Percentiles rank a stretch among this genome's conserved stretches.
Conservation (phyloP, 2,329 filamentous ascomycete genomes). For the Trichoderma sp. region DNA sequence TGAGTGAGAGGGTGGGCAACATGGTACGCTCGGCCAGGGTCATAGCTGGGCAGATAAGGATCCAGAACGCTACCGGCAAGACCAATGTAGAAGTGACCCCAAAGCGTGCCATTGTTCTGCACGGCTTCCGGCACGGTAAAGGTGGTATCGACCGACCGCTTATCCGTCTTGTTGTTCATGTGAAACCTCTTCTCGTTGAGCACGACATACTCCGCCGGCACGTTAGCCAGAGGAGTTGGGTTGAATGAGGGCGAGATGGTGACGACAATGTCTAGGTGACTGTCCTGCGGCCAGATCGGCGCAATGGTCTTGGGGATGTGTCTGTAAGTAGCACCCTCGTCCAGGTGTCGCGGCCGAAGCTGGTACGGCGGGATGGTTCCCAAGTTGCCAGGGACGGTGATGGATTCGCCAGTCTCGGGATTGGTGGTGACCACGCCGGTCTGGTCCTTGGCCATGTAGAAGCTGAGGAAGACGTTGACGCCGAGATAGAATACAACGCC, state of each 20-base stretch:
- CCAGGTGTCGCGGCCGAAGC: conserved; percentile 57
- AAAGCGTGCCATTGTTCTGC: conserved; percentile 89
- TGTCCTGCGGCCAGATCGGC: conserved; percentile 83
- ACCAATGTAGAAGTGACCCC: conserved; percentile 89
- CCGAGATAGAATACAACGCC: conserved; percentile 56
- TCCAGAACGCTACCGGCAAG: conserved; percentile 74
- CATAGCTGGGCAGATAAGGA: conserved; percentile 68
- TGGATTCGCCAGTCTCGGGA: conserved; percentile 47
- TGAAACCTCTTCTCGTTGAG: conserved; percentile 77
- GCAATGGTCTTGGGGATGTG: conserved; percentile 67
- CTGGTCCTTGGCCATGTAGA: conserved; percentile 48
- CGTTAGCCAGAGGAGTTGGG: conserved; percentile 63
- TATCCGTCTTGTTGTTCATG: conserved; percentile 75
- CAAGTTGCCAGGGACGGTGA: conserved; percentile 53
- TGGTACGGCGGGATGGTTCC: conserved; percentile 61
- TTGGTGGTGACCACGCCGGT: conserved; percentile 48
- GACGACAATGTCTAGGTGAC: conserved; percentile 75
- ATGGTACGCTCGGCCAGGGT: conserved; percentile 72
- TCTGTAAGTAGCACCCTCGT: conserved; percentile 62
- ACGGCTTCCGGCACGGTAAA: conserved; percentile 76
- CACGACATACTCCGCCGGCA: conserved; percentile 66
- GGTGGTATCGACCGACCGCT: conserved; percentile 69
- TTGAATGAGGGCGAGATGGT: conserved; percentile 76
- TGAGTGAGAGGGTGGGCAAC: conserved; percentile 84
- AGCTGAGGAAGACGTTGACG: conserved; percentile 56